Evolutionary conservation across 148 eudicot species (phyloP).

Genomic region (Cornus suecica): DNA sequence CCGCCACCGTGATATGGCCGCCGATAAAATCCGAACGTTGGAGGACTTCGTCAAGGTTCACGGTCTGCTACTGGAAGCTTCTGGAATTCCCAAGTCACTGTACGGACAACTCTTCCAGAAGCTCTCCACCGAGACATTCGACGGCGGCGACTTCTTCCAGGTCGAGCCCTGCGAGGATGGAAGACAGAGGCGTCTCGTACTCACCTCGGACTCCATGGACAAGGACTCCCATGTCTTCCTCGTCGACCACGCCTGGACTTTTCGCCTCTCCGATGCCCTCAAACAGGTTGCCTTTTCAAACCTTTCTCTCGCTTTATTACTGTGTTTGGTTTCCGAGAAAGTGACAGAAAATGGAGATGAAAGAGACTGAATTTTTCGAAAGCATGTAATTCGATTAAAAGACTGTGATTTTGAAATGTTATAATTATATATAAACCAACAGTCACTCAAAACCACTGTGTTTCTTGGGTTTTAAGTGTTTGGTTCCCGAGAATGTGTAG

Average conservation of each 20-base stretch:
- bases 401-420: not conserved
- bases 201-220: conserved; percentile 34
- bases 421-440: not conserved
- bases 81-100: conserved; percentile 63
- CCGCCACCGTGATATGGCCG: conserved; percentile 33
- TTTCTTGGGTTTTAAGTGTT: not conserved
- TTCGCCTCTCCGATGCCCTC: conserved; percentile 82
- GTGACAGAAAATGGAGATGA: not conserved
- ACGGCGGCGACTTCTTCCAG: conserved; percentile 76
- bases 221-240: conserved; percentile 67
- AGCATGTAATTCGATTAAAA: not conserved
- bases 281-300: conserved; percentile 52
- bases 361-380: too few relatives aligned
- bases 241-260: conserved; percentile 95
- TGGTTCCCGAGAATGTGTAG: not conserved
- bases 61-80: conserved; percentile 57
- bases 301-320: not conserved
- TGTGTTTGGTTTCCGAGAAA: not conserved
- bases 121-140: conserved; percentile 69
- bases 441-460: not conserved
- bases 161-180: conserved; percentile 75
- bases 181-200: conserved; percentile 63
- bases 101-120: conserved; percentile 63
- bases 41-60: conserved; percentile 72
- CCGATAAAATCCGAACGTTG: conserved; percentile 29